These are phyloP conservation scores for Moricandia moricandioides DNA, from an alignment of 345 rosid species.

Conservation along the genomic window DNA sequence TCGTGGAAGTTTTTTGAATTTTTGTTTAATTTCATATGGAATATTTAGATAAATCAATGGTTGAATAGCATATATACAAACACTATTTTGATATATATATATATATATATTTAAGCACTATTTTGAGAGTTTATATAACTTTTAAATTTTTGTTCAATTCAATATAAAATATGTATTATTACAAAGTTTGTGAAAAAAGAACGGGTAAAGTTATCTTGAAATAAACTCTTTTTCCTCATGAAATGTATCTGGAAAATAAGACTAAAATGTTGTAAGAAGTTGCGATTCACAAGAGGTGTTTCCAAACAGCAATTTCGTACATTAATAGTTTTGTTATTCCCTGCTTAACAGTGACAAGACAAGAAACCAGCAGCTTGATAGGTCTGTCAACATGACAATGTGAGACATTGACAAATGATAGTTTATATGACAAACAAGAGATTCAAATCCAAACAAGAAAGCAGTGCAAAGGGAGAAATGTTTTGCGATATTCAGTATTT, in stretches of 20 bases:
- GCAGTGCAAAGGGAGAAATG: neutral
- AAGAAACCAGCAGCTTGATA: conserved; percentile 14
- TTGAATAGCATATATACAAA: too few species aligned
- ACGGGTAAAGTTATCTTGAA: too few species aligned
- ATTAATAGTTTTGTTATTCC: conserved; percentile 1
- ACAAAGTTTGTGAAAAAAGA: too few species aligned
- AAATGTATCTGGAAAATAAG: neutral
- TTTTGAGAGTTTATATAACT: too few species aligned
- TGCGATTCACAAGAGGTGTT: neutral
- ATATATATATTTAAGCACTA: too few species aligned
- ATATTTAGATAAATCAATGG: too few species aligned
- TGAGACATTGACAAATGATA: neutral
- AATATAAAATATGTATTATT: too few species aligned
- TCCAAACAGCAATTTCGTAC: conserved; percentile 1
- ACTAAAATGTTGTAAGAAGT: neutral
- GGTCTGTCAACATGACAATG: neutral
- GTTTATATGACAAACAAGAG: neutral
- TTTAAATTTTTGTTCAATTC: too few species aligned
- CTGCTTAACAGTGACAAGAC: conserved; percentile 17
- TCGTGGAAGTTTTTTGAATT: too few species aligned
- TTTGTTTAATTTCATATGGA: too few species aligned
- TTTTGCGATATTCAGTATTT: conserved; percentile 29
- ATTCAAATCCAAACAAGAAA: neutral
- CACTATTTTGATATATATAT: too few species aligned
- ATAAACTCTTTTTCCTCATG: too few species aligned